Evolutionary conservation across 306 rosid genomes (phyloP).

Genomic region (Vigna hirtella): DNA sequence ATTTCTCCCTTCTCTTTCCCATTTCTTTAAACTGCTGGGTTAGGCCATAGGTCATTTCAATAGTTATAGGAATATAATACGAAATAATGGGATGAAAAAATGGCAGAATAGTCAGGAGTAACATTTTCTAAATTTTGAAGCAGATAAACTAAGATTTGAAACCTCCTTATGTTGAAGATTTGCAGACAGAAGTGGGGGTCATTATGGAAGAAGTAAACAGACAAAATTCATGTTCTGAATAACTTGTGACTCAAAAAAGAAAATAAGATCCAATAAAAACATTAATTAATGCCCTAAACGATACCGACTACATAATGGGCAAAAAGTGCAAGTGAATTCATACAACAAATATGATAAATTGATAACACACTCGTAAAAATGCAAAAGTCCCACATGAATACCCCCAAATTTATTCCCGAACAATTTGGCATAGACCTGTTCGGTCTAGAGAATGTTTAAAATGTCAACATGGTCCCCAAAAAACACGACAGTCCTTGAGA

Average conservation of each 20-base stretch:
- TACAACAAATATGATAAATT: constrained; percentile 24
- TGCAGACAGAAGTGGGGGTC: constrained; percentile 10
- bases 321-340: constrained; percentile 16
- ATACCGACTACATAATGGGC: not conserved
- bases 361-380: constrained; percentile 5
- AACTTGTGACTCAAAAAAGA: constrained; percentile 34
- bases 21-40: constrained; percentile 16
- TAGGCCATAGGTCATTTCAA: constrained; percentile 9
- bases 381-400: not conserved
- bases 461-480: not conserved
- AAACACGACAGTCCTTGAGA: not conserved
- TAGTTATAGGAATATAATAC: constrained; percentile 19
- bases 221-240: not conserved
- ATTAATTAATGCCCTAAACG: constrained; percentile 20
- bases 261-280: not conserved
- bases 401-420: not conserved
- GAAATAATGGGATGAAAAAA: constrained; percentile 16
- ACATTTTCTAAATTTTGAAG: constrained; percentile 20
- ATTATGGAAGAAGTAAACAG: not conserved
- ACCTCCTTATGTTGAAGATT: constrained; percentile 15
- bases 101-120: constrained; percentile 15
- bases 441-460: not conserved
- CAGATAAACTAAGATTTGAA: constrained; percentile 18
- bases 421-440: not conserved
- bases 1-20: constrained; percentile 18